Conservation (phyloP, 768 basidiomycete species). For the Tylopilus balloui region DNA sequence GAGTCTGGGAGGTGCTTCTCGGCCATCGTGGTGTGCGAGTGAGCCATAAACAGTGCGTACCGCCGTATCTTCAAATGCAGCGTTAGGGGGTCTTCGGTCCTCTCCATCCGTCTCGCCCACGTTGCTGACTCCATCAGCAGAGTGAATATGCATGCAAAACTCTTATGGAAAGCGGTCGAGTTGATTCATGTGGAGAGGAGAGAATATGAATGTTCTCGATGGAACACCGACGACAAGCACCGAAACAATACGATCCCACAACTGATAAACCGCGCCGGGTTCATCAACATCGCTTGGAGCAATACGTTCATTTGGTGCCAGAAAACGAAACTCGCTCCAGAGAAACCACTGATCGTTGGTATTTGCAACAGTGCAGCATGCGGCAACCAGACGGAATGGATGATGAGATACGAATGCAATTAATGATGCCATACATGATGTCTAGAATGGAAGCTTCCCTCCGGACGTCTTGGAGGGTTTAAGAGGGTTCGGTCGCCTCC, state of each 20-base stretch:
- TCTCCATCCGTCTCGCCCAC: neutral
- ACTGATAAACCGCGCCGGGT: too few species aligned
- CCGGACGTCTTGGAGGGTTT: slow-evolving; percentile 47
- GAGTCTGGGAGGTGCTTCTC: too few species aligned
- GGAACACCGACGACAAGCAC: too few species aligned
- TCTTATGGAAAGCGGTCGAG: neutral
- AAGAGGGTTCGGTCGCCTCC: slow-evolving; percentile 54
- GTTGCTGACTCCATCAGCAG: neutral
- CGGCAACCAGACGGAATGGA: neutral
- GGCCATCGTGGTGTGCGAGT: neutral
- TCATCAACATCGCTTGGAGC: too few species aligned
- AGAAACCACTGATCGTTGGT: too few species aligned
- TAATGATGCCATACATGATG: slow-evolving; percentile 4
- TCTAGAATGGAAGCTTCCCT: slow-evolving; percentile 57
- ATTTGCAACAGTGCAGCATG: neutral
- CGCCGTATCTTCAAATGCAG: neutral
- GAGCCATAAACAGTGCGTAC: neutral
- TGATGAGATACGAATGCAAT: neutral
- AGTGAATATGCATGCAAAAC: neutral
- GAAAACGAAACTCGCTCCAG: too few species aligned
- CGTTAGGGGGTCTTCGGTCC: neutral
- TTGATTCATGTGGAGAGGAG: neutral
- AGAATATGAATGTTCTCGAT: too few species aligned
- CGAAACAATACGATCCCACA: too few species aligned
- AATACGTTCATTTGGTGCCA: too few species aligned